A percentile compares a stretch with the other conserved stretches of the same genome.
Conservation (phyloP, 2,329 filamentous ascomycete genomes). For the Neonectria hederae region DNA sequence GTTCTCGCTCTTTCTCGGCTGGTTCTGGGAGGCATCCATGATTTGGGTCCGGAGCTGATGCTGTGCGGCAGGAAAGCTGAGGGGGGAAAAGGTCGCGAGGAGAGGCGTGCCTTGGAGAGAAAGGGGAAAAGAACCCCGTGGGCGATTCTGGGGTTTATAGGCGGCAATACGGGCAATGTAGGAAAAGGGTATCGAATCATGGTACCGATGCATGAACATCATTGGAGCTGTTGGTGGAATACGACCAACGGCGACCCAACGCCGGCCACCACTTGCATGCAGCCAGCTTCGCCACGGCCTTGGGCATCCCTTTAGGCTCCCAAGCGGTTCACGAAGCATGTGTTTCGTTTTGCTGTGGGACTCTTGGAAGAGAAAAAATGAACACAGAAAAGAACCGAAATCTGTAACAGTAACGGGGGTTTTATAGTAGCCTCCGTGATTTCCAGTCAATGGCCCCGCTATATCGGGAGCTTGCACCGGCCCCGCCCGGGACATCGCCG, state of each 20-base stretch:
- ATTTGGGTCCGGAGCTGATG: background rate
- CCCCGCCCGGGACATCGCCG: background rate
- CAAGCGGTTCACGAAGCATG: background rate
- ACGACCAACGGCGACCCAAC: slow-evolving; percentile 5
- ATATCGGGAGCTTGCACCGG: background rate
- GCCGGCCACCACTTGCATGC: slow-evolving; percentile 10
- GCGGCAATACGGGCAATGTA: background rate
- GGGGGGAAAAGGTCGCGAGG: background rate
- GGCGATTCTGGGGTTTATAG: slow-evolving; percentile 7
- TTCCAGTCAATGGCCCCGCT: background rate
- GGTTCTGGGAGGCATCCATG: background rate
- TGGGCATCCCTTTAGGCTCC: slow-evolving; percentile 9
- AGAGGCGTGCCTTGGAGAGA: background rate
- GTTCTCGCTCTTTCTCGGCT: background rate
- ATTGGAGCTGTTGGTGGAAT: slow-evolving; percentile 7
- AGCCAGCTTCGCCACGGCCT: slow-evolving; percentile 11
- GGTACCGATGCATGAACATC: slow-evolving; percentile 3
- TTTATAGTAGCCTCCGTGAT: background rate
- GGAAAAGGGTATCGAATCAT: background rate
- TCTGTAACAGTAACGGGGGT: no score
- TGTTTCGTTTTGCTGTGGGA: no score
- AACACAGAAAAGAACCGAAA: background rate
- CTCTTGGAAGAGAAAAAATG: no score
- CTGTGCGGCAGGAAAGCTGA: background rate
- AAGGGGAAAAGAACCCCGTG: background rate